Percentiles rank a stretch among this genome's conserved stretches.
Evolutionary conservation across 176 grass and related monocot species (phyloP).

Genomic region (Tuctoria greenei): DNA sequence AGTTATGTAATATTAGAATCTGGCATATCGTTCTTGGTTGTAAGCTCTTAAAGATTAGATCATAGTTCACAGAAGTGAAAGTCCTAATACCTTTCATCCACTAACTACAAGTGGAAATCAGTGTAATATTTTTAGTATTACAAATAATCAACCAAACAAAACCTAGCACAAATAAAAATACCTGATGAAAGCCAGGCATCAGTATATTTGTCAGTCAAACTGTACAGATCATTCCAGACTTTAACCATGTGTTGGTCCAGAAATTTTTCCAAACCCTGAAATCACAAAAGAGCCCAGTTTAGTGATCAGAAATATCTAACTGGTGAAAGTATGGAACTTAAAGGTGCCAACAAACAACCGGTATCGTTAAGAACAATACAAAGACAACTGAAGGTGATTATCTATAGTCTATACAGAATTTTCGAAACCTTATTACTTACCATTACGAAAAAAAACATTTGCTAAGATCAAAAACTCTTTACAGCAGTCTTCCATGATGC

Average conservation of each 20-base stretch:
- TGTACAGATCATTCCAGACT: conserved; percentile 87
- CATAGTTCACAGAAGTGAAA: too few species aligned
- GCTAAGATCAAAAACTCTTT: conserved; percentile 9
- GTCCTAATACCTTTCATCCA: too few species aligned
- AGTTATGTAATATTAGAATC: too few species aligned
- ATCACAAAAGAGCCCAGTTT: conserved; percentile 30
- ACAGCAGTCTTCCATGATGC: background rate
- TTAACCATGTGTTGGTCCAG: conserved; percentile 73
- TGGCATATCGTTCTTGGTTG: too few species aligned
- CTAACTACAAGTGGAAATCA: too few species aligned
- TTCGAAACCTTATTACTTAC: background rate
- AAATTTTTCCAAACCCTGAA: conserved; percentile 84
- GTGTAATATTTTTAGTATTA: too few species aligned
- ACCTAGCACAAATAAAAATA: conserved; percentile 35
- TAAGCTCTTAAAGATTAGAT: too few species aligned
- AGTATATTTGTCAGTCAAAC: conserved; percentile 71
- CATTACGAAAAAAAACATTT: conserved; percentile 1
- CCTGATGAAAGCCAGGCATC: conserved; percentile 93
- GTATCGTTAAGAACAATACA: background rate
- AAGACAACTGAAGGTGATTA: conserved; percentile 13
- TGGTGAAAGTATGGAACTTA: background rate
- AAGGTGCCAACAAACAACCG: background rate
- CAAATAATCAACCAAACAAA: background rate
- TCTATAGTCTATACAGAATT: background rate
- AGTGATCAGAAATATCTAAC: conserved; percentile 5